These are phyloP conservation scores for Boletus rubroflammeus DNA, from an alignment of 768 basidiomycete species.

Conservation along the genomic window DNA sequence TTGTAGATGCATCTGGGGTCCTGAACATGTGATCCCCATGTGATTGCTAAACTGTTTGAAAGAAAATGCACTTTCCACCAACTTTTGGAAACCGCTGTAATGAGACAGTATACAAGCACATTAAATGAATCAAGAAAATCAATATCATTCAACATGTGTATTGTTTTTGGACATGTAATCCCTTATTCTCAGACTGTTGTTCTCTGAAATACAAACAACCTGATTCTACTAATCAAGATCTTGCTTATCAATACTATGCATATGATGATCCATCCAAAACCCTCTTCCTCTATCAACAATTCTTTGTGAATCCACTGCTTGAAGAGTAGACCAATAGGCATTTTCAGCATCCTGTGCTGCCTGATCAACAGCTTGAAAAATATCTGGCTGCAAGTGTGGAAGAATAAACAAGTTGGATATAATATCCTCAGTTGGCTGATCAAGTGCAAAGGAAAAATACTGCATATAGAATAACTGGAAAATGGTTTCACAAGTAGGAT, in stretches of 20 bases:
- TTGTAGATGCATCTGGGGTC: too few species aligned
- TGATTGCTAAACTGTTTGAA: too few species aligned
- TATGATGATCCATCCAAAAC: conserved; percentile 9
- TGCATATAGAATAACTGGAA: conserved; percentile 60
- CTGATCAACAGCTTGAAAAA: conserved; percentile 54
- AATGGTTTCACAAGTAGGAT: conserved; percentile 25
- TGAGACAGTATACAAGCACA: too few species aligned
- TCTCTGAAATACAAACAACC: too few species aligned
- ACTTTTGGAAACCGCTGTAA: too few species aligned
- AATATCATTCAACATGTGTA: too few species aligned
- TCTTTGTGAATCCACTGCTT: background rate
- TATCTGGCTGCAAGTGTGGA: conserved; percentile 31
- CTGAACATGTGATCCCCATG: too few species aligned
- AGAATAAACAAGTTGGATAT: conserved; percentile 13
- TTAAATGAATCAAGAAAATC: too few species aligned
- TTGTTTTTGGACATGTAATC: too few species aligned
- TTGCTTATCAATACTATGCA: background rate
- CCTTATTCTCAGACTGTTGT: too few species aligned
- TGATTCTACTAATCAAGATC: background rate
- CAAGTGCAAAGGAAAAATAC: conserved; percentile 19
- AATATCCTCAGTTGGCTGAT: background rate
- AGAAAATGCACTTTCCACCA: too few species aligned
- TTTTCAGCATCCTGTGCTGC: conserved; percentile 55
- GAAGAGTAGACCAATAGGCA: conserved; percentile 46
- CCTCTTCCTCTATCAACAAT: background rate